Conservation (phyloP, 2,329 filamentous ascomycete species). For the Hymenoscyphus linearis region DNA sequence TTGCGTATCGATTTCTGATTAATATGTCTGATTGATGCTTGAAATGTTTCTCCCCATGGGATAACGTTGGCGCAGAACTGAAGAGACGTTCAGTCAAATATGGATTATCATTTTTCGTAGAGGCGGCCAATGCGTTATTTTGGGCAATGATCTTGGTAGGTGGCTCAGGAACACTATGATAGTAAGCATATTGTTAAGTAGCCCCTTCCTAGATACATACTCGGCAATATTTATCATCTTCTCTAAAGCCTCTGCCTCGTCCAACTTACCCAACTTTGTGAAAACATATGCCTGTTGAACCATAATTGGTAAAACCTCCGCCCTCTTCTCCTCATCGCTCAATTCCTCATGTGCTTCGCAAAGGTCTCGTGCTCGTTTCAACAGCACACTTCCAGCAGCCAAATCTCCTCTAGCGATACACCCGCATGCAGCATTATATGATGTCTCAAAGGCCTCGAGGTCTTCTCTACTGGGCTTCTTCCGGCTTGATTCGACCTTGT, state of each 20-base stretch:
- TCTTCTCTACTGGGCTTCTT: slow-evolving; percentile 55
- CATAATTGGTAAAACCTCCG: slow-evolving; percentile 69
- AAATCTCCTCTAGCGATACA: slow-evolving; percentile 66
- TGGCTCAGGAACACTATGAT: slow-evolving; percentile 55
- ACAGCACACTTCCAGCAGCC: slow-evolving; percentile 56
- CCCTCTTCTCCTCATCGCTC: slow-evolving; percentile 66
- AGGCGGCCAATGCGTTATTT: slow-evolving; percentile 53
- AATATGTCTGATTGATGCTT: slow-evolving; percentile 61
- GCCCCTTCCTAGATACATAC: slow-evolving; percentile 39
- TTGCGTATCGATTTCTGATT: slow-evolving; percentile 56
- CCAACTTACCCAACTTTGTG: slow-evolving; percentile 57
- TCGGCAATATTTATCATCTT: slow-evolving; percentile 54
- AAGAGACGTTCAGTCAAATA: slow-evolving; percentile 61
- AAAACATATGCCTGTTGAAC: slow-evolving; percentile 73
- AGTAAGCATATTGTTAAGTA: slow-evolving; percentile 27
- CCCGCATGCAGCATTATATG: slow-evolving; percentile 73
- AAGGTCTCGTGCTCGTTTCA: slow-evolving; percentile 65
- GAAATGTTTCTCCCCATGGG: slow-evolving; percentile 62
- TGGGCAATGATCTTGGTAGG: slow-evolving; percentile 62
- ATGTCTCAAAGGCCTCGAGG: slow-evolving; percentile 72
- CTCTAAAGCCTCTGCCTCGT: slow-evolving; percentile 60
- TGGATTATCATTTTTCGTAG: slow-evolving; percentile 50
- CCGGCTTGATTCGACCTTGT: slow-evolving; percentile 26
- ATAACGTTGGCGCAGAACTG: slow-evolving; percentile 46
- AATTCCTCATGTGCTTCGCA: slow-evolving; percentile 72